Base-by-base conservation (phyloP, 2,329 filamentous ascomycete species). In the Xylaria sp. region DNA sequence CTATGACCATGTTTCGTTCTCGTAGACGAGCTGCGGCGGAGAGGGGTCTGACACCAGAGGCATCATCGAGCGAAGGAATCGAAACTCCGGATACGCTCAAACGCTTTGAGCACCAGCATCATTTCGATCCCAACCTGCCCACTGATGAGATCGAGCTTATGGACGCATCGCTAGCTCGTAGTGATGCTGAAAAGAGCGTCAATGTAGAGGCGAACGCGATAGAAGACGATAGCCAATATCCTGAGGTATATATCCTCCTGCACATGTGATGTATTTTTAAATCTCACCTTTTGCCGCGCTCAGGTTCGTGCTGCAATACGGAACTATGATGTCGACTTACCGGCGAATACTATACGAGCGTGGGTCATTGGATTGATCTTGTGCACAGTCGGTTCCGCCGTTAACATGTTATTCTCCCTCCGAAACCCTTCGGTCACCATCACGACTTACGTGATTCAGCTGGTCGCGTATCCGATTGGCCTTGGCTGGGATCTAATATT, bases 291-390 rank as follows among this genome's bases (percentile, higher is more conserved):
- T 54, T 65, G 6, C n/a, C 10, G 5, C 38, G 44, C 28, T 53
- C 66, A 76, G 74, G 80, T 82, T 51, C 77, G 77, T 62, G 75
- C 79, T 49, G 77, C 77, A 23, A 76, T 79, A 49, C 71, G 77
- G 23, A 86, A 85, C 68, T 81, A 84, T 65, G 85, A 87, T 62
- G 80, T 83, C 51, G 85, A 87, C n/a, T 74, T 86, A 4, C 83
- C 85, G 6, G 80, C 83, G 66, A 87, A 86, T 76, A 90, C 88
- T 3, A 81, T 90, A 66, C 87, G 88, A 23, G 86, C 87, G 46
- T 90, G 88, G 88, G 71, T 76, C 6, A 86, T 90, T 65, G 88
- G 88, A 40, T 71, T 87, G 63, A 2, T 89, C 48, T 82, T 89
- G 65, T 86, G 87, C 69, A 90, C 88, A 0, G 77, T 88, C 59